Conservation (phyloP, 805 yeast genomes). For the Nakazawaea populi region DNA sequence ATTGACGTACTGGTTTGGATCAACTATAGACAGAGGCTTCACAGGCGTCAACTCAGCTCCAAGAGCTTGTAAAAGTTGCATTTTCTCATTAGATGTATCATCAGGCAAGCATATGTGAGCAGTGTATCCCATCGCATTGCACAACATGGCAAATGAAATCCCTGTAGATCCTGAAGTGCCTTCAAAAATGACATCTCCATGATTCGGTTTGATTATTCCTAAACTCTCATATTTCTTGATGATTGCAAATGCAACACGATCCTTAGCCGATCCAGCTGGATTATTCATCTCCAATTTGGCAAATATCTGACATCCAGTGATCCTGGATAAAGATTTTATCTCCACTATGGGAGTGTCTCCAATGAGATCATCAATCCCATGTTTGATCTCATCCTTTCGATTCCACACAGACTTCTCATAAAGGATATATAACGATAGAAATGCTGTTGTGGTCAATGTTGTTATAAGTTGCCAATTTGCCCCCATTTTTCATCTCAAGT, state of each 20-base stretch:
- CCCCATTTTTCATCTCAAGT: not conserved
- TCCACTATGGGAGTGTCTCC: slow-evolving; percentile 88
- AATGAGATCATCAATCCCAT: slow-evolving; percentile 73
- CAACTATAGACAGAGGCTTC: slow-evolving; percentile 92
- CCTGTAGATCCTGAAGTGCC: slow-evolving; percentile 98
- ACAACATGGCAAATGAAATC: slow-evolving; percentile 85
- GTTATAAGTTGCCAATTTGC: slow-evolving; percentile 3
- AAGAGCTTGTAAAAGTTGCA: slow-evolving; percentile 59
- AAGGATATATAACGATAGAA: not conserved
- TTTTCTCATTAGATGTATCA: slow-evolving; percentile 83
- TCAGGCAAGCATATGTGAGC: slow-evolving; percentile 94
- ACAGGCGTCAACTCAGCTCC: slow-evolving; percentile 86
- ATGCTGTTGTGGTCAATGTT: not conserved
- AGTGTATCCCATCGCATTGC: slow-evolving; percentile 80
- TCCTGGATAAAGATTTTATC: slow-evolving; percentile 60
- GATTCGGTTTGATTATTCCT: slow-evolving; percentile 52
- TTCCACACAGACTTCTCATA: not conserved
- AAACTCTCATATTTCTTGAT: slow-evolving; percentile 58
- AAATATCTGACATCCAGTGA: slow-evolving; percentile 76
- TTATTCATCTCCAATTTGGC: slow-evolving; percentile 83
- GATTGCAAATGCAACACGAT: slow-evolving; percentile 85
- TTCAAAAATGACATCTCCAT: slow-evolving; percentile 77
- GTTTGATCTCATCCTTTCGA: slow-evolving; percentile 11
- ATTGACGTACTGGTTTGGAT: slow-evolving; percentile 88
- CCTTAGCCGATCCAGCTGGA: slow-evolving; percentile 96